phyloP scores from a whole-genome alignment of 2,329 filamentous ascomycete genomes.

The Fusarium oxysporum region DNA sequence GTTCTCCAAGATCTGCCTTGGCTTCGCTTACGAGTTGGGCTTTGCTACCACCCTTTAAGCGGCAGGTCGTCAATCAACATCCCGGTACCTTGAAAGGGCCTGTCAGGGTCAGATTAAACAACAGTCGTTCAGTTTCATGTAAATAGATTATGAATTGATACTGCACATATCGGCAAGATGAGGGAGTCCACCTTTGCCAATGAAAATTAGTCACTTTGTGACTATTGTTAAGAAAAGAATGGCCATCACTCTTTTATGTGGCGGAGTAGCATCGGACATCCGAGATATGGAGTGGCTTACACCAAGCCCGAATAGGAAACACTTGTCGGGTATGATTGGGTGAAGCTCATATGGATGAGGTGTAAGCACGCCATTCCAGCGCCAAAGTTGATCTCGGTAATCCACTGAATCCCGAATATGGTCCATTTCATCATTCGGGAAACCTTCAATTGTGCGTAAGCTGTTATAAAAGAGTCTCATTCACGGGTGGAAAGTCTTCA shows the following conservation, averaged over 20 bases:
- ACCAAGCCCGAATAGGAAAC: neutral
- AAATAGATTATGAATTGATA: neutral
- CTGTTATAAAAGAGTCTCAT: neutral
- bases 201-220: too few species aligned
- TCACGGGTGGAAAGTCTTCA: rapidly evolving
- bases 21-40: slow-evolving; percentile 63
- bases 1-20: slow-evolving; percentile 65
- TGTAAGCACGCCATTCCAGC: neutral
- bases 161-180: neutral
- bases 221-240: too few species aligned
- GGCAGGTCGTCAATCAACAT: neutral
- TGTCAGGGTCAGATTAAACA: neutral
- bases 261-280: neutral
- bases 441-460: neutral
- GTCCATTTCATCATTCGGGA: rapidly evolving
- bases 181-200: rapidly evolving
- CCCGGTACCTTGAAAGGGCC: rapidly evolving
- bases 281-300: neutral
- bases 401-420: neutral
- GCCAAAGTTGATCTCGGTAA: neutral
- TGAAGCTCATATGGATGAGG: rapidly evolving
- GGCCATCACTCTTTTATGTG: too few species aligned
- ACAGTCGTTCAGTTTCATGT: rapidly evolving
- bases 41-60: slow-evolving; percentile 55
- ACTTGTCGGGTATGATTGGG: rapidly evolving